phyloP scores from a whole-genome alignment of 2,329 filamentous ascomycete genomes.

The Dactylella cylindrospora region DNA sequence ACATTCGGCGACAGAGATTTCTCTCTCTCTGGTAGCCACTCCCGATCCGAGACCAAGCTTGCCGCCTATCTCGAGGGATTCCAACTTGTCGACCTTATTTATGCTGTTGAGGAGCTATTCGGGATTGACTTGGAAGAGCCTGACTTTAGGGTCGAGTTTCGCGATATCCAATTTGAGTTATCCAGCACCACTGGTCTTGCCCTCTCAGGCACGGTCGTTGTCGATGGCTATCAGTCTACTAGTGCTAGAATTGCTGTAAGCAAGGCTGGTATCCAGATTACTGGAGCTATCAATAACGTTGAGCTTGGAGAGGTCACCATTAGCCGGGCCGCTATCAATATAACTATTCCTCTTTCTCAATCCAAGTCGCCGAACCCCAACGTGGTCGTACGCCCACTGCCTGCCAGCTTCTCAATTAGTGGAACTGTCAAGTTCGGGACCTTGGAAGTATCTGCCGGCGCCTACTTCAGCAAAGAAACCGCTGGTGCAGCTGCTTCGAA shows the following conservation, averaged over 20 bases:
- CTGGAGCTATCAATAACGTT: conserved; percentile 1
- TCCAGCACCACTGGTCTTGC: conserved; percentile 6
- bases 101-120: conserved; percentile 2
- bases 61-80: not conserved
- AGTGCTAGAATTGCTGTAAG: conserved; percentile 1
- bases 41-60: not conserved
- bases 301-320: conserved; percentile 3
- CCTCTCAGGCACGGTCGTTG: not conserved
- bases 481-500: not conserved
- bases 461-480: conserved; percentile 2
- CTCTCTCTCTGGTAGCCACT: conserved; percentile 1
- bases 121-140: conserved; percentile 4
- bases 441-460: conserved; percentile 10
- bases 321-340: conserved; percentile 6
- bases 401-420: conserved; percentile 7
- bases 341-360: conserved; percentile 4
- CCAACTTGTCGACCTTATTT: conserved; percentile 1
- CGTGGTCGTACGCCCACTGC: conserved; percentile 2
- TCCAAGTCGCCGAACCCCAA: conserved; percentile 2
- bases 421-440: conserved; percentile 4
- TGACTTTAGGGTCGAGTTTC: conserved; percentile 5
- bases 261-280: conserved; percentile 6
- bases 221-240: conserved; percentile 5
- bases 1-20: conserved; percentile 4
- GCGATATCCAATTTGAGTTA: not conserved